Conservation (phyloP, 257 asterid species). For the Leonotis leonurus region DNA sequence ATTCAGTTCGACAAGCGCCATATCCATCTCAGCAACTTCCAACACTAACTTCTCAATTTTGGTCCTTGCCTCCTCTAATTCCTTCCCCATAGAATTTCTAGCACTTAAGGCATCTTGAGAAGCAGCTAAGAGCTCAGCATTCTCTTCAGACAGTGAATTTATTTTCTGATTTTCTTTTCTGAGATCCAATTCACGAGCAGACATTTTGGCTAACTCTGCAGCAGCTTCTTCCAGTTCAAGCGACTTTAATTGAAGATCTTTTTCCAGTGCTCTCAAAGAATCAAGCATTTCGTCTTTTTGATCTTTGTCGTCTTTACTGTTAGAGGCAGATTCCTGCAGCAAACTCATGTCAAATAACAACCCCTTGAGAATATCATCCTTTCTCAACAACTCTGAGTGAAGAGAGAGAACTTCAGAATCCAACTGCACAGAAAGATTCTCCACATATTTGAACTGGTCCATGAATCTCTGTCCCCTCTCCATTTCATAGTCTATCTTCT, state of each 20-base stretch:
- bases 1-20: slow-evolving; percentile 50
- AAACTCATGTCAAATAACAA: slow-evolving; percentile 70
- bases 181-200: slow-evolving; percentile 50
- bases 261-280: slow-evolving; percentile 46
- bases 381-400: slow-evolving; percentile 57
- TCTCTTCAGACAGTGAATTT: slow-evolving; percentile 38
- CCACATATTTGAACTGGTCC: slow-evolving; percentile 48
- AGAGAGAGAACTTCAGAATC: slow-evolving; percentile 41
- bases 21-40: slow-evolving; percentile 58
- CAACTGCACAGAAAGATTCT: slow-evolving; percentile 47
- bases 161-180: slow-evolving; percentile 35
- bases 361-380: slow-evolving; percentile 81
- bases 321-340: slow-evolving; percentile 91
- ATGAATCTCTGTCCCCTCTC: slow-evolving; percentile 29
- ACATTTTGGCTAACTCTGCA: slow-evolving; percentile 32
- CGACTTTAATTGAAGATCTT: slow-evolving; percentile 41
- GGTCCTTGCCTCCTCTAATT: slow-evolving; percentile 40
- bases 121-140: slow-evolving; percentile 43
- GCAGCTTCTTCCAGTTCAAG: slow-evolving; percentile 50
- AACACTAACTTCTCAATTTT: slow-evolving; percentile 47
- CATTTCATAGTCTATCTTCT: slow-evolving; percentile 35
- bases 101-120: slow-evolving; percentile 40
- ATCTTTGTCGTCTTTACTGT: slow-evolving; percentile 61
- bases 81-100: slow-evolving; percentile 47
- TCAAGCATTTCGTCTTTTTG: slow-evolving; percentile 47